Conservation (phyloP, 345 rosid species). For the Eucalyptus tenuipes region DNA sequence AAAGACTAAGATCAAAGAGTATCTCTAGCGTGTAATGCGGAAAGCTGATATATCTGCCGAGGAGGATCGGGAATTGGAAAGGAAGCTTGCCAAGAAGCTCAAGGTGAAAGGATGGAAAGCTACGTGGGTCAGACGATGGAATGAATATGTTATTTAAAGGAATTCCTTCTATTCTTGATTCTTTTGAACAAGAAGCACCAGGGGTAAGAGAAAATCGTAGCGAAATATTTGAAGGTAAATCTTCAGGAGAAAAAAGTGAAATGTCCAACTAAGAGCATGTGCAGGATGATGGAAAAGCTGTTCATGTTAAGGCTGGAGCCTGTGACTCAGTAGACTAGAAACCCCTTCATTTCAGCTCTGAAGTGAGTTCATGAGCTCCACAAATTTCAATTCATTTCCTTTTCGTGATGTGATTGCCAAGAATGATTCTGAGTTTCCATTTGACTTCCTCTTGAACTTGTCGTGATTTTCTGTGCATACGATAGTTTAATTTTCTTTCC, state of each 20-base stretch:
- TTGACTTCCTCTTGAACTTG: too few relatives aligned
- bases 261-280: background rate
- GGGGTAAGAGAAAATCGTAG: background rate
- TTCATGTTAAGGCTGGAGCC: background rate
- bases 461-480: too few relatives aligned
- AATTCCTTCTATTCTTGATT: constrained; percentile 25
- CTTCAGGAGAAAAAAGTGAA: background rate
- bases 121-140: constrained; percentile 53
- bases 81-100: constrained; percentile 76
- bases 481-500: background rate
- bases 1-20: too few relatives aligned
- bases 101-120: constrained; percentile 53
- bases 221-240: background rate
- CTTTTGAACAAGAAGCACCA: constrained; percentile 5
- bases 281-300: background rate
- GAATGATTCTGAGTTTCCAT: too few relatives aligned
- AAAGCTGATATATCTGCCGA: background rate
- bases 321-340: background rate
- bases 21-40: too few relatives aligned
- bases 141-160: constrained; percentile 37
- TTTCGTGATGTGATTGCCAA: too few relatives aligned
- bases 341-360: background rate
- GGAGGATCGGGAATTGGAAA: constrained; percentile 60
- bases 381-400: too few relatives aligned
- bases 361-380: too few relatives aligned